A percentile compares a stretch with the other conserved stretches of the same genome.
These are phyloP conservation scores for Apophysomyces trapeziformis DNA, from an alignment of 371 early-diverging fungal species.

Conservation along the genomic window DNA sequence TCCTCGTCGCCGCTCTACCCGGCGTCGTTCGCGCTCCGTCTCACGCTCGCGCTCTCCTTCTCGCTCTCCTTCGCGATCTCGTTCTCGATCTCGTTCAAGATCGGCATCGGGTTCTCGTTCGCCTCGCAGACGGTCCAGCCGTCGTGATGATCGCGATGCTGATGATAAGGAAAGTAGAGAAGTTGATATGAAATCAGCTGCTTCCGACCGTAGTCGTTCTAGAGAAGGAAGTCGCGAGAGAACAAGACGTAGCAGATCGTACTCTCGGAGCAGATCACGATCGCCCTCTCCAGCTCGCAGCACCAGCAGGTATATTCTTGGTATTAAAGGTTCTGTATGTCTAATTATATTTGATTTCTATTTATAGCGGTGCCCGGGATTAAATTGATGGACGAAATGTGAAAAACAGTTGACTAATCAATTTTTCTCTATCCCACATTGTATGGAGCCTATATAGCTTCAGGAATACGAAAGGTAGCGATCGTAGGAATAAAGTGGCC, in stretches of 20 bases:
- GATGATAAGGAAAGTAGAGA: background rate
- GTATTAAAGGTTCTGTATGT: slow-evolving; percentile 16
- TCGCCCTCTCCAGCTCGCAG: slow-evolving; percentile 51
- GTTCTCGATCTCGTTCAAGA: slow-evolving; percentile 40
- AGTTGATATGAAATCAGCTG: slow-evolving; percentile 3
- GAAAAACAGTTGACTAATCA: slow-evolving; percentile 5
- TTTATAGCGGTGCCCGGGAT: slow-evolving; percentile 29
- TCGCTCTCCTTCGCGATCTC: slow-evolving; percentile 35
- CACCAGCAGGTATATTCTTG: slow-evolving; percentile 25
- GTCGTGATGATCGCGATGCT: slow-evolving; percentile 25
- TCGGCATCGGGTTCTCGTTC: slow-evolving; percentile 26
- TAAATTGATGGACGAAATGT: background rate
- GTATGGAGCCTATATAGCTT: background rate
- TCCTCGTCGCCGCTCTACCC: slow-evolving; percentile 43
- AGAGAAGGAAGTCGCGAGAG: slow-evolving; percentile 3
- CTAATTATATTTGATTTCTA: slow-evolving; percentile 11
- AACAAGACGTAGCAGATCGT: slow-evolving; percentile 1
- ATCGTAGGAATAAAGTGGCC: slow-evolving; percentile 10
- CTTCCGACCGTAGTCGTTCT: background rate
- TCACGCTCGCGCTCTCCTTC: slow-evolving; percentile 27
- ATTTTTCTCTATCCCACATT: background rate
- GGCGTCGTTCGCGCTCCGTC: slow-evolving; percentile 31
- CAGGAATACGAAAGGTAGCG: slow-evolving; percentile 7
- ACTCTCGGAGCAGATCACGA: slow-evolving; percentile 32
- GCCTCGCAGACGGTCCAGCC: slow-evolving; percentile 37